phyloP scores from a whole-genome alignment of 306 rosid genomes.

The Corylus americana region DNA sequence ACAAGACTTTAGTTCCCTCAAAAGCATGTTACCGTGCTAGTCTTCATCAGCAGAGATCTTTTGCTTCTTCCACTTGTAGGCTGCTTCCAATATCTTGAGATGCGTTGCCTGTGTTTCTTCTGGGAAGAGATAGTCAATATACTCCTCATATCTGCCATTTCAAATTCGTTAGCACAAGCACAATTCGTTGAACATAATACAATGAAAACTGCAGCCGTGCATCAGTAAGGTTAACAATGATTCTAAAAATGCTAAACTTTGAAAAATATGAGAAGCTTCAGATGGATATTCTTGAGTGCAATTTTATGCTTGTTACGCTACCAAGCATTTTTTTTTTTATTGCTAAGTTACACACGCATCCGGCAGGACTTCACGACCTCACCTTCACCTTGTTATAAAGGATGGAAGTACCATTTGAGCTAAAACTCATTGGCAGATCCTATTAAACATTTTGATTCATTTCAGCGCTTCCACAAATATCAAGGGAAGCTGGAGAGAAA shows the following conservation, averaged over 20 bases:
- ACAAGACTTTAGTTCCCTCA: too few species aligned
- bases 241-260: background rate
- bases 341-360: too few species aligned
- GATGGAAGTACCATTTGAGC: too few species aligned
- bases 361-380: too few species aligned
- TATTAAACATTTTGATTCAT: background rate
- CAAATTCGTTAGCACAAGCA: slow-evolving; percentile 25
- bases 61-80: slow-evolving; percentile 91
- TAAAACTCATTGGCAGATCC: background rate
- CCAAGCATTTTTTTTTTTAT: too few species aligned
- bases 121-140: slow-evolving; percentile 76
- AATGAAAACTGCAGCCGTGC: background rate
- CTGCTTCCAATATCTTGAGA: slow-evolving; percentile 92
- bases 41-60: slow-evolving; percentile 56
- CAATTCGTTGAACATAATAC: background rate
- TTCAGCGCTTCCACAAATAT: background rate
- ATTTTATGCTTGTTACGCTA: background rate
- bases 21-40: slow-evolving; percentile 3
- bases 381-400: too few species aligned
- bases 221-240: background rate
- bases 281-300: background rate
- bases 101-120: slow-evolving; percentile 83
- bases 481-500: background rate
- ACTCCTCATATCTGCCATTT: slow-evolving; percentile 75
- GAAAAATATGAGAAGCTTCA: background rate